These are phyloP conservation scores for Debaryomyces castellii DNA, from an alignment of 805 yeast genomes.

Conservation along the genomic window DNA sequence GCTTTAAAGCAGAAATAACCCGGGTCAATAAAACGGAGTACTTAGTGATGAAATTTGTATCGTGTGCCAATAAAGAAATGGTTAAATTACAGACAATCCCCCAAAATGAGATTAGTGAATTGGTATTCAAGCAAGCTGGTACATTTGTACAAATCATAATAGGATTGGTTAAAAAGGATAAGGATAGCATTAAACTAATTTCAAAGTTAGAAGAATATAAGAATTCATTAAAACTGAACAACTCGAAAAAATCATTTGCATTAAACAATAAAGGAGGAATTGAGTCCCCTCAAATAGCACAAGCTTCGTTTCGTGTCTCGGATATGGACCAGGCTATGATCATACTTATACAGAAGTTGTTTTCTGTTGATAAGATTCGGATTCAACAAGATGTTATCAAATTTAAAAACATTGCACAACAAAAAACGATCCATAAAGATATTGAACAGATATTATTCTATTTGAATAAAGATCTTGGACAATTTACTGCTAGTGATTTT, in stretches of 20 bases:
- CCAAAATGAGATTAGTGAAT: constrained; percentile 26
- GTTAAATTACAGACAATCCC: constrained; percentile 38
- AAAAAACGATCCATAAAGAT: constrained; percentile 38
- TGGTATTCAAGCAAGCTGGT: constrained; percentile 37
- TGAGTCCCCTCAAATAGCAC: constrained; percentile 11
- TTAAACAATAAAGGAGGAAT: neutral
- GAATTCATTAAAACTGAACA: constrained; percentile 31
- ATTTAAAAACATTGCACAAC: constrained; percentile 40
- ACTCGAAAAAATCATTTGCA: constrained; percentile 2
- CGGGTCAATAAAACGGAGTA: constrained; percentile 41
- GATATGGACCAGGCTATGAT: constrained; percentile 54
- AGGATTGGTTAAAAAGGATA: constrained; percentile 35
- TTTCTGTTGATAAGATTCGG: constrained; percentile 45
- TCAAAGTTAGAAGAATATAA: constrained; percentile 45
- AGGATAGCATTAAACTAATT: constrained; percentile 35
- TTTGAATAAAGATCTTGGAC: constrained; percentile 44
- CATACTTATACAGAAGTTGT: constrained; percentile 46
- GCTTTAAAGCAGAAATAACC: constrained; percentile 30
- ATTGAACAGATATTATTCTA: constrained; percentile 31
- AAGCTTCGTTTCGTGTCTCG: constrained; percentile 51
- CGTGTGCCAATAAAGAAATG: constrained; percentile 52
- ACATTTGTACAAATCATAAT: constrained; percentile 38
- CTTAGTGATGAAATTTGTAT: constrained; percentile 51
- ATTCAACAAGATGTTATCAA: constrained; percentile 56
- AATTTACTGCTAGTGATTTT: constrained; percentile 22